phyloP scores from a whole-genome alignment of 805 yeast genomes.

The Ascoidea rubescens region DNA sequence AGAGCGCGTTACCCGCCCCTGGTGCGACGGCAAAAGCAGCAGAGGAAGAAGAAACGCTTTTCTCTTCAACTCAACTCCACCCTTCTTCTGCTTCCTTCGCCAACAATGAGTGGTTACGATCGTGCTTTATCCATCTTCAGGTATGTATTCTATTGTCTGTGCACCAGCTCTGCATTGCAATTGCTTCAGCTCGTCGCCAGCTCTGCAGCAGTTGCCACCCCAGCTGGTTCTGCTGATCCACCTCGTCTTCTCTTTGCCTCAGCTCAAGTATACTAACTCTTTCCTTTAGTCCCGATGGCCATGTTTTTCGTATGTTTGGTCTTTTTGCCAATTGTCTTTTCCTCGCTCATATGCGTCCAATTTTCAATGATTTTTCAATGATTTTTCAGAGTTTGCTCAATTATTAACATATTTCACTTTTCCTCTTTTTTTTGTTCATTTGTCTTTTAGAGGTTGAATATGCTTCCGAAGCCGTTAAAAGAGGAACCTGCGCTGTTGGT shows the following conservation, averaged over 20 bases:
- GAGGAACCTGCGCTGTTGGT: conserved; percentile 98
- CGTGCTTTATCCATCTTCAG: conserved; percentile 96
- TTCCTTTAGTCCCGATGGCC: conserved; percentile 79
- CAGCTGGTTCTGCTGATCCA: background rate
- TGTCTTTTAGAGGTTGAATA: conserved; percentile 68
- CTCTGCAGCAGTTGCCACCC: background rate
- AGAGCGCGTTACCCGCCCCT: too few relatives aligned
- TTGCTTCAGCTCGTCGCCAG: background rate
- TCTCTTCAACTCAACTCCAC: too few relatives aligned
- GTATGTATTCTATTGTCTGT: conserved; percentile 29
- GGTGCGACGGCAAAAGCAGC: too few relatives aligned
- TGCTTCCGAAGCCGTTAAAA: conserved; percentile 92
- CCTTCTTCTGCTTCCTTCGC: too few relatives aligned
- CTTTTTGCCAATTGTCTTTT: background rate
- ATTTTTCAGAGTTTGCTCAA: background rate
- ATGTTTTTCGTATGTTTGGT: conserved; percentile 67
- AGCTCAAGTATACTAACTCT: conserved; percentile 18
- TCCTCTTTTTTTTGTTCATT: conserved; percentile 2
- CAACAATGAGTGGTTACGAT: conserved; percentile 92
- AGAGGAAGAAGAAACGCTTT: too few relatives aligned
- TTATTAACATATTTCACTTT: background rate
- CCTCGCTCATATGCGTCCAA: background rate
- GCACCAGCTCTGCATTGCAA: background rate
- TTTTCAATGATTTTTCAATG: background rate
- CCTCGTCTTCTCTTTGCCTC: background rate